Evolutionary conservation across 2,329 filamentous ascomycete genomes (phyloP).

Genomic region (Calonectria crousiana): DNA sequence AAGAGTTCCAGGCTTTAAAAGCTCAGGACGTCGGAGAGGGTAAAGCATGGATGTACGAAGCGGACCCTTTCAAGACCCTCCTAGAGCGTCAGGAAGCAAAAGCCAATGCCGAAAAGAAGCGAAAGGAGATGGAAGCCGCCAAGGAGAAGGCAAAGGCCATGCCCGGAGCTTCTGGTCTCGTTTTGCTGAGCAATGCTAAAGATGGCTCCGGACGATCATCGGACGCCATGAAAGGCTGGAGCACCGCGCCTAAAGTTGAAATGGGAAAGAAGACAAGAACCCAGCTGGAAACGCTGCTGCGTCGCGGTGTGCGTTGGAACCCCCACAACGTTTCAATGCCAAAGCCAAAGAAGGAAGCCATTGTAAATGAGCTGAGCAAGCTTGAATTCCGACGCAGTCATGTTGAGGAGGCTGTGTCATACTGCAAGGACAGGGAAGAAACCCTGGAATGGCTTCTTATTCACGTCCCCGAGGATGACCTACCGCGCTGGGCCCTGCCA

Average conservation of each 20-base stretch:
- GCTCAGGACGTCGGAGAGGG: constrained; percentile 82
- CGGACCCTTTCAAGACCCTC: constrained; percentile 88
- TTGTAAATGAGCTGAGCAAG: constrained; percentile 80
- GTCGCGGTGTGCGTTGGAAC: constrained; percentile 88
- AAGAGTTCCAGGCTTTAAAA: constrained; percentile 88
- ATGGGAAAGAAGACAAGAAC: constrained; percentile 86
- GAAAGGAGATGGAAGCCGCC: constrained; percentile 75
- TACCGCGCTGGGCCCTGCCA: constrained; percentile 92
- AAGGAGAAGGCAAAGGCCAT: constrained; percentile 76
- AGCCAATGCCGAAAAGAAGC: constrained; percentile 81
- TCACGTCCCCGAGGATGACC: constrained; percentile 95
- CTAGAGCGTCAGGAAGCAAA: constrained; percentile 85
- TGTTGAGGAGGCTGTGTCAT: constrained; percentile 85
- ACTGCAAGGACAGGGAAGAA: constrained; percentile 93
- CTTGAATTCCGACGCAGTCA: constrained; percentile 92
- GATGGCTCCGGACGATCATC: constrained; percentile 48
- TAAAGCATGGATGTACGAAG: constrained; percentile 91
- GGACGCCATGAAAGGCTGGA: constrained; percentile 80
- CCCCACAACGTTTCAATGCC: constrained; percentile 78
- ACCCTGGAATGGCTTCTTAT: constrained; percentile 96
- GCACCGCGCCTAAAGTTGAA: constrained; percentile 87
- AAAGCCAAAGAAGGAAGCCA: constrained; percentile 64
- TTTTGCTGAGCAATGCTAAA: constrained; percentile 61
- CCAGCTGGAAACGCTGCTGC: constrained; percentile 83
- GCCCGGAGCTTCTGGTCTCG: constrained; percentile 68